phyloP scores from a whole-genome alignment of 2,329 filamentous ascomycete species.

The Coniochaeta ligniaria region DNA sequence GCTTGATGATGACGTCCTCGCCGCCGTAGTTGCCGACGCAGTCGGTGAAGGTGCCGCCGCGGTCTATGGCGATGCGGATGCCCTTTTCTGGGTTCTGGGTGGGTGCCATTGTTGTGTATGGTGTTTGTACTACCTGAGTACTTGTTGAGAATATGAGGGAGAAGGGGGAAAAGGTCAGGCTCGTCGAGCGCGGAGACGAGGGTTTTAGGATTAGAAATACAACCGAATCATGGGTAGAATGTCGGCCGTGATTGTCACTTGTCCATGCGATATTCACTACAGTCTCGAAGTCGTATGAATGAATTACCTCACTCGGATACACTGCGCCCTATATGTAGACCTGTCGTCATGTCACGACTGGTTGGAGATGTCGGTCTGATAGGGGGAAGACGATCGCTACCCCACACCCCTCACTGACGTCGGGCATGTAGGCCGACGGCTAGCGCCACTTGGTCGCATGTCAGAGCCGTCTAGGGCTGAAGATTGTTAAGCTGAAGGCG shows the following conservation, averaged over 20 bases:
- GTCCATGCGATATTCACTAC: not conserved
- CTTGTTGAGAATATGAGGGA: not conserved
- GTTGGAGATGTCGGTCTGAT: not conserved
- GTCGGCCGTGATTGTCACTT: not conserved
- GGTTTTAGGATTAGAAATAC: not conserved
- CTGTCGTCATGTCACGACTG: not conserved
- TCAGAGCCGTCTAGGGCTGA: not conserved
- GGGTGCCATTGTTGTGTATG: slow-evolving; percentile 23
- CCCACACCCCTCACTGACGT: slow-evolving; percentile 2
- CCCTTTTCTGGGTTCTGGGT: slow-evolving; percentile 36
- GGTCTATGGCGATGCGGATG: slow-evolving; percentile 69
- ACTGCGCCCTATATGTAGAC: not conserved
- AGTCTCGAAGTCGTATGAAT: not conserved
- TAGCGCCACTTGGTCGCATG: not conserved
- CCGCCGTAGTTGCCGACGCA: slow-evolving; percentile 70
- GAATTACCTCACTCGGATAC: not conserved
- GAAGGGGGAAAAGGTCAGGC: not conserved
- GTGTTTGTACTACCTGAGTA: not conserved
- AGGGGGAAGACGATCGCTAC: not conserved
- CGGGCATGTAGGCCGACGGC: not conserved
- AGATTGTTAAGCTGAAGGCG: not conserved
- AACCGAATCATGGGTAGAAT: not conserved
- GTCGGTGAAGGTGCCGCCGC: slow-evolving; percentile 88
- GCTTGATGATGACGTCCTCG: slow-evolving; percentile 31
- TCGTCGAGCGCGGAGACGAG: not conserved